These are phyloP conservation scores for Gracilaria gracilis DNA, from an alignment of 23 red algal genomes.

Conservation along the genomic window DNA sequence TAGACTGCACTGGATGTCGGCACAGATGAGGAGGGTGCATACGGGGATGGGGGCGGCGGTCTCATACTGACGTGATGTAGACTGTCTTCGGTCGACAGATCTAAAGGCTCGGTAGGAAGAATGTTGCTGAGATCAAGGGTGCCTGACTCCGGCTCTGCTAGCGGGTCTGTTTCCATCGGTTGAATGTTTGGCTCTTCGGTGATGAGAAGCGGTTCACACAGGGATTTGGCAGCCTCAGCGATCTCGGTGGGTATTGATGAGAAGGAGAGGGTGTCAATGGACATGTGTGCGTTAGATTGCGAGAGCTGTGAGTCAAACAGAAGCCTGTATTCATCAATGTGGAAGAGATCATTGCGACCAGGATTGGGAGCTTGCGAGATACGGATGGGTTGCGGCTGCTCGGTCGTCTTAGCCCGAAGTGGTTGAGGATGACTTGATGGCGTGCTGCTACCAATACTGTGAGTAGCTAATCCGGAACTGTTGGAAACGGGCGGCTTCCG, in stretches of 20 bases:
- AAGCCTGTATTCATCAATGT: neutral
- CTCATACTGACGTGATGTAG: neutral
- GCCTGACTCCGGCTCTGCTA: conserved; percentile 8
- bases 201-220: conserved; percentile 21
- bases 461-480: neutral
- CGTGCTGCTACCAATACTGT: too few species aligned
- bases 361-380: neutral
- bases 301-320: neutral
- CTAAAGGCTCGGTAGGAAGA: neutral
- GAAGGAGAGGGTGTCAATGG: neutral
- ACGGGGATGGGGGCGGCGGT: neutral
- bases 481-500: neutral
- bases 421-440: too few species aligned
- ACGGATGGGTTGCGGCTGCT: neutral
- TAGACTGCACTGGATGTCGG: neutral
- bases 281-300: neutral
- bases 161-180: conserved; percentile 4
- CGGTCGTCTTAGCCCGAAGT: too few species aligned
- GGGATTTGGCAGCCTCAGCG: conserved; percentile 20
- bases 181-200: conserved; percentile 8
- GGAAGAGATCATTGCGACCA: conserved; percentile 2
- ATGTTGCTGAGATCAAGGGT: conserved; percentile 11
- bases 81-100: neutral
- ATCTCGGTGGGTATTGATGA: conserved; percentile 4
- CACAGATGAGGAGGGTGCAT: neutral